A percentile compares a stretch with the other conserved stretches of the same genome.
Evolutionary conservation across 495 filamentous ascomycete genomes (phyloP).

Genomic region (Chaetomium cochliodes): DNA sequence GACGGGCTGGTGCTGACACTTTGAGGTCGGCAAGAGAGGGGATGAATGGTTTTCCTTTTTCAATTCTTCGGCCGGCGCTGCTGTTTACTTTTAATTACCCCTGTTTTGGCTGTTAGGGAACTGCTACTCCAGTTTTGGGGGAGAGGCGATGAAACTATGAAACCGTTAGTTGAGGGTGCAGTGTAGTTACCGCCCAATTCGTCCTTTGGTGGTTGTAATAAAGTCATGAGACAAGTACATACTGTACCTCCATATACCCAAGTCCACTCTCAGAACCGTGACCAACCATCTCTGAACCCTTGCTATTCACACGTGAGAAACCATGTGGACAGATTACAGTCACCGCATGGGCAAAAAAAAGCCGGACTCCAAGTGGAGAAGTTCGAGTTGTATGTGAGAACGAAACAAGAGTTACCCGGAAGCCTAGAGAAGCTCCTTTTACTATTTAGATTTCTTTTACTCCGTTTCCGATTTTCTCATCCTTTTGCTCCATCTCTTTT

Average conservation of each 20-base stretch:
- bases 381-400: too few species aligned
- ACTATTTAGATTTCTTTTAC: too few species aligned
- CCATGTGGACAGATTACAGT: not conserved
- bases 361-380: too few species aligned
- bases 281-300: not conserved
- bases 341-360: too few species aligned
- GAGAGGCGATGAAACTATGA: not conserved
- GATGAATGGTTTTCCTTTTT: conserved; percentile 1
- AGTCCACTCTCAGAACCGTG: too few species aligned
- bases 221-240: too few species aligned
- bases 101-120: not conserved
- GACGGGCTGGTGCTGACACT: not conserved
- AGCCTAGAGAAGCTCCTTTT: too few species aligned
- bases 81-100: not conserved
- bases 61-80: not conserved
- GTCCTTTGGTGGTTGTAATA: not conserved
- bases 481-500: too few species aligned
- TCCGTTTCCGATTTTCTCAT: too few species aligned
- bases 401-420: too few species aligned
- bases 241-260: too few species aligned
- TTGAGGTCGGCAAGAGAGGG: not conserved
- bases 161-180: not conserved
- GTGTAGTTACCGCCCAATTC: not conserved
- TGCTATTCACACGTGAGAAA: conserved; percentile 3
- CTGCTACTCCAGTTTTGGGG: not conserved